Base-by-base conservation (phyloP, 2,329 filamentous ascomycete genomes). In the Monosporascus sp. region DNA sequence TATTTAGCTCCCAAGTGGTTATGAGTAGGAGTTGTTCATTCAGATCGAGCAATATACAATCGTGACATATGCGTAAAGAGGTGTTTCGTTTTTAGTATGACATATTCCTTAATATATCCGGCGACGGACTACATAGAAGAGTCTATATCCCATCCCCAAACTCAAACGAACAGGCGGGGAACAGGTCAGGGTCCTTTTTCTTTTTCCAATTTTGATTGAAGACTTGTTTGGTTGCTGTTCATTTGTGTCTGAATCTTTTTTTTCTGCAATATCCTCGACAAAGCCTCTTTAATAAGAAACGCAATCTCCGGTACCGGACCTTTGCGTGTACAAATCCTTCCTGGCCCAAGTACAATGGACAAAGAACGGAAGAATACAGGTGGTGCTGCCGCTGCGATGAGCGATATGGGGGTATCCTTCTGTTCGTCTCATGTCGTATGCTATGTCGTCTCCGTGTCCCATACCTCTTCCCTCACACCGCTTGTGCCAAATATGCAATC, bases 121-220 rank as follows among this genome's bases (percentile, higher is more conserved):
- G 72, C 65, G 70, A 68, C 70, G 66, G 70, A 72, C 65, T 66
- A 68, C 67, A 65, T 65, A 60, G 60, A 63, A 66, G 57, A 64
- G 60, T 75, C 71, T 75, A 72, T 70, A 31, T 65, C 65, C 65
- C 68, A 68, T 67, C 63, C 61, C 64, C 61, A 60, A 59, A 51
- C 57, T 55, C 53, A 58, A 54, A 57, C 54, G 53, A 56, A 57
- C 56, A 58, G 55, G 51, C 20, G n/a, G 20, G 42, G 42, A 17
- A 46, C 17, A 53, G 51, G 50, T 47, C 53, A 52, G 48, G 53
- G 52, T 56, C 56, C 44, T 48, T 49, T 56, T 57, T 59, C 57
- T 48, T 51, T 46, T 54, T 57, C 59, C 59, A 64, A 62, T 58
- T 56, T 62, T 55, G 55, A 56, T 24, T 46, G 22, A 46, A 11